Conservation (phyloP, 2,329 filamentous ascomycete species). For the Fusarium brachygibbosum region DNA sequence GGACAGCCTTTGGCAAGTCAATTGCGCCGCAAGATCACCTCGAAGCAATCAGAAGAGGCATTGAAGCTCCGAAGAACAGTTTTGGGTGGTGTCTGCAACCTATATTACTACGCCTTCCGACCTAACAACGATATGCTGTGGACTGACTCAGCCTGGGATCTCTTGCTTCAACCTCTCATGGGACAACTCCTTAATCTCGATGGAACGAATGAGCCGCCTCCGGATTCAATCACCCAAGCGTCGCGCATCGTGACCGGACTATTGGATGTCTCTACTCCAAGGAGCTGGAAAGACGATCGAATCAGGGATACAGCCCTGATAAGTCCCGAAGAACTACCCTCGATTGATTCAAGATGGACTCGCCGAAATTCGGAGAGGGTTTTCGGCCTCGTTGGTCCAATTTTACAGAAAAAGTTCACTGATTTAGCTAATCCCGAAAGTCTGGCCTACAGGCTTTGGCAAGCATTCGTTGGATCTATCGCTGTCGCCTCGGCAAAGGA, state of each 20-base stretch:
- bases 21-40: conserved; percentile 73
- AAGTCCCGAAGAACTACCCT: conserved; percentile 81
- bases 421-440: conserved; percentile 73
- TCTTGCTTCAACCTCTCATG: conserved; percentile 76
- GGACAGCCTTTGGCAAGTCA: conserved; percentile 77
- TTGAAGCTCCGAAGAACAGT: conserved; percentile 65
- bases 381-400: conserved; percentile 71
- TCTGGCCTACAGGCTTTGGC: conserved; percentile 68
- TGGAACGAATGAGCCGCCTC: conserved; percentile 55
- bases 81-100: conserved; percentile 79
- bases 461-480: conserved; percentile 71
- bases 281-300: conserved; percentile 81
- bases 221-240: conserved; percentile 69
- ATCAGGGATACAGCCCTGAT: conserved; percentile 72
- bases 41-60: conserved; percentile 67
- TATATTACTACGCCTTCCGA: conserved; percentile 86
- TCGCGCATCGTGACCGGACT: conserved; percentile 79
- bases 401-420: conserved; percentile 72
- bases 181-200: conserved; percentile 64
- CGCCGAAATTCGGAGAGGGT: conserved; percentile 77
- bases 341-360: conserved; percentile 89
- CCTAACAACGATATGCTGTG: conserved; percentile 76
- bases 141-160: conserved; percentile 83
- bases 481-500: conserved; percentile 83
- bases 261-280: conserved; percentile 69